A percentile compares a stretch with the other conserved stretches of the same genome.
These are phyloP conservation scores for Talaromyces islandicus DNA, from an alignment of 2,329 filamentous ascomycete genomes.

Conservation along the genomic window DNA sequence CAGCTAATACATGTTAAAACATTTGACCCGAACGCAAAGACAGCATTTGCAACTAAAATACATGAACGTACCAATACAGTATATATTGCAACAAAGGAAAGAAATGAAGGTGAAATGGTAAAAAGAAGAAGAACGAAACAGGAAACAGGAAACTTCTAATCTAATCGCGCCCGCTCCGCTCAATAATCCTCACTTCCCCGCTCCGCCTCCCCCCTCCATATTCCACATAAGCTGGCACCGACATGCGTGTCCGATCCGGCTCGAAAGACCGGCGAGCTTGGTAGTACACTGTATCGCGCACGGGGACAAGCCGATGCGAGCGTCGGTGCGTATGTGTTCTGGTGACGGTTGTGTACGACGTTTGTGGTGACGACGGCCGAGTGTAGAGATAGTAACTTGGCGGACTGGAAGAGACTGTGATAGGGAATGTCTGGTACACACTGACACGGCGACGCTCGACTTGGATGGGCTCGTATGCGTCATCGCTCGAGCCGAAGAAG, in stretches of 20 bases:
- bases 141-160: neutral
- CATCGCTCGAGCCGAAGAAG: slow-evolving; percentile 5
- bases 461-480: slow-evolving; percentile 1
- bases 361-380: slow-evolving; percentile 2
- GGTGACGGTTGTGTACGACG: slow-evolving; percentile 10
- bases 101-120: too few species aligned
- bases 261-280: neutral
- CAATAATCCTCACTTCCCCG: slow-evolving; percentile 1
- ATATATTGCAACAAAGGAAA: neutral
- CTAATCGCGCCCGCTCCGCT: neutral
- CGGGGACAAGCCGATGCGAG: slow-evolving; percentile 3
- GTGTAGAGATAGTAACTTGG: neutral
- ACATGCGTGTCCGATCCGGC: neutral
- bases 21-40: neutral
- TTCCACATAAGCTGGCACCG: slow-evolving; percentile 1
- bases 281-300: neutral
- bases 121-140: neutral
- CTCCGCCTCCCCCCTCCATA: neutral
- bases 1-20: neutral
- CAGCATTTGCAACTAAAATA: neutral
- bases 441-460: slow-evolving; percentile 6
- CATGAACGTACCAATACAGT: neutral
- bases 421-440: neutral
- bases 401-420: neutral
- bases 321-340: slow-evolving; percentile 6